Evolutionary conservation across 2,329 filamentous ascomycete species (phyloP), one percentile per base, ranked within the genome.

Genomic region (Neocucurbitaria cava): DNA sequence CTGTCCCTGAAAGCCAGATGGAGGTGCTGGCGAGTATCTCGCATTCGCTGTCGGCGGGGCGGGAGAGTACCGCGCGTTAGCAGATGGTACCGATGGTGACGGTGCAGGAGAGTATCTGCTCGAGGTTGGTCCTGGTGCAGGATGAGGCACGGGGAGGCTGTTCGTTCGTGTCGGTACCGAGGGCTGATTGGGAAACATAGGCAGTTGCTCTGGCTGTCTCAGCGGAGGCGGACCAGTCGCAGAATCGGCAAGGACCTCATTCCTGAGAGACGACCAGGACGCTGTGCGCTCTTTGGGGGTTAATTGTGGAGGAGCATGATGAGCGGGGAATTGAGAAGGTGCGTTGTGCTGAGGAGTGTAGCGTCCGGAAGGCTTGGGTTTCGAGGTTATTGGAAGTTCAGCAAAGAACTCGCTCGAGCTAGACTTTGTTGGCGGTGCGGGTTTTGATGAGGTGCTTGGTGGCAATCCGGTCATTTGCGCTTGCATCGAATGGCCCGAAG

Each of bases 401-500:
- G 74, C 80, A 49, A 83, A 82, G 65, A 83, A 82, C 10, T 78
- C 78, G 50, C 61, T 74, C 3, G 71, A 73, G 31, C 58, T 54
- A 9, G 70, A 56, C 45, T 67, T 74, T 9, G 67, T 61, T 30
- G 65, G 59, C 5, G 68, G 56, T 36, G 68, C 59, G 47, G 72
- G 61, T 39, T 74, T 71, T 6, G 62, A 54, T 13, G 66, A 59
- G 13, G 45, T 64, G 18, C 35, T 59, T 13, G 65, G 56, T 7
- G 69, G 61, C 39, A 75, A 45, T 21, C 70, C 70, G 9, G 61
- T 66, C 67, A 71, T 69, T 23, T 69, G 68, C 8, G 69, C 52
- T 31, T 66, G 69, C 49, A 63, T 68, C 1, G 76, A 76, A 41
- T 78, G 75, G 41, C 69, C 74, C 10, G 77, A 77, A 7, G 73